Conservation (phyloP, 352 stramenopile genomes). For the Phytopythium delawarense region DNA sequence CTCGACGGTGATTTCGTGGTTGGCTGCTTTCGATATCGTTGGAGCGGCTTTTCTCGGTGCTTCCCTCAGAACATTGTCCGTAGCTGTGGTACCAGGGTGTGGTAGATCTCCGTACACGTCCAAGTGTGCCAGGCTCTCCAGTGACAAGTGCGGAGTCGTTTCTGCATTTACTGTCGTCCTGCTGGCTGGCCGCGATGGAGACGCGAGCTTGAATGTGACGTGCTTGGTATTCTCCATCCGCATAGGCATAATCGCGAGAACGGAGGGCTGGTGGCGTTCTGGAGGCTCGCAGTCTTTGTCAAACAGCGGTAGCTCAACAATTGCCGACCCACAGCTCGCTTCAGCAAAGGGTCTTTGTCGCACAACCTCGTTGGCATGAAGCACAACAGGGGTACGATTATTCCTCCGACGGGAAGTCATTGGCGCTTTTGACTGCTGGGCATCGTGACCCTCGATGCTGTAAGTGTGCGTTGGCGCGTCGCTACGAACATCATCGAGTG, state of each 20-base stretch:
- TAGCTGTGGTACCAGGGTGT: not conserved
- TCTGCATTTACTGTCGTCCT: not conserved
- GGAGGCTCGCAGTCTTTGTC: not conserved
- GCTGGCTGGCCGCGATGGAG: too few relatives aligned
- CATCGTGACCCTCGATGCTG: not conserved
- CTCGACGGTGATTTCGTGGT: not conserved
- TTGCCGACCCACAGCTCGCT: not conserved
- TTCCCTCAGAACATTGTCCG: not conserved
- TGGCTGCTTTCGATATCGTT: not conserved
- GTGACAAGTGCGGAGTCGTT: not conserved
- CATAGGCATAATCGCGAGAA: not conserved
- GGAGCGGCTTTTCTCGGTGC: not conserved
- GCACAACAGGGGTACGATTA: too few relatives aligned
- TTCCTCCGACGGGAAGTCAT: not conserved
- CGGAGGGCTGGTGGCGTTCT: not conserved
- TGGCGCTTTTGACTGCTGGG: not conserved
- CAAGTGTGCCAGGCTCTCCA: not conserved
- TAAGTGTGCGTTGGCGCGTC: not conserved
- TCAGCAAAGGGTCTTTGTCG: not conserved
- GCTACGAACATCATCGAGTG: not conserved
- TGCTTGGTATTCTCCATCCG: not conserved
- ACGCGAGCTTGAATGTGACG: not conserved
- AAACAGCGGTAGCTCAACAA: not conserved
- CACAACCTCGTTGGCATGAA: not conserved
- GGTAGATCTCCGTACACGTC: conserved; percentile 1